Evolutionary conservation across 257 asterid genomes (phyloP), one percentile per base, ranked within the genome.

Genomic region (Nicotiana attenuata): DNA sequence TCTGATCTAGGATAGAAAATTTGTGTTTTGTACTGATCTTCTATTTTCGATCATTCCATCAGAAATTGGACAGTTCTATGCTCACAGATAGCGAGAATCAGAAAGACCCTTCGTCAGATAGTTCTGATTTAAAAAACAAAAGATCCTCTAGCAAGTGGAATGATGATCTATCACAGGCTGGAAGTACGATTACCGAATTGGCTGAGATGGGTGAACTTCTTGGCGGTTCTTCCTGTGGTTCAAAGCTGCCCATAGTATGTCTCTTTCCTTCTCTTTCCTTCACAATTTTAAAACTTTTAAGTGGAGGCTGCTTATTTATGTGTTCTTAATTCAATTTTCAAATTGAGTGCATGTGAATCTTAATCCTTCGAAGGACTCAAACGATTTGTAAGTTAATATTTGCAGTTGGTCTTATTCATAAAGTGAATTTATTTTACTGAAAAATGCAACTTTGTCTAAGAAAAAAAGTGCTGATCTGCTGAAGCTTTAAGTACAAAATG

Each of bases 121-220:
- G 87, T 83, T 82, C 82, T 85, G 91, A 85, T 84, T 41, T 82
- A 80, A 88, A 86, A 80, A 91, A 86, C 83, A 84, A 85, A 89
- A 88, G 93, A 86, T 88, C 92, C 86, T 95, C 91, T 84, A 89
- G 93, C 97, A 92, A 89, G 85, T 92, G 93, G 93, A 94, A 89
- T 90, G 99, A 94, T 87, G 97, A 93, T 84, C 75, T 85, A 81
- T 94, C 98, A 73, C 98, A 91, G 89, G 91, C 92, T 85, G 95
- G 97, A 87, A 92, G 98, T 91, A 82, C 92, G 61, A 80, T 93
- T 84, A 92, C 94, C 84, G 97, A 91, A 90, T 88, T 94, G 79
- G 88, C 89, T 85, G 92, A 88, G 85, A 93, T 85, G 87, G 93
- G 96, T 84, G 98, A 95, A 89, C 93, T 88, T 88, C 80, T 92